phyloP scores from a whole-genome alignment of 768 basidiomycete genomes.

The Russula compacta region DNA sequence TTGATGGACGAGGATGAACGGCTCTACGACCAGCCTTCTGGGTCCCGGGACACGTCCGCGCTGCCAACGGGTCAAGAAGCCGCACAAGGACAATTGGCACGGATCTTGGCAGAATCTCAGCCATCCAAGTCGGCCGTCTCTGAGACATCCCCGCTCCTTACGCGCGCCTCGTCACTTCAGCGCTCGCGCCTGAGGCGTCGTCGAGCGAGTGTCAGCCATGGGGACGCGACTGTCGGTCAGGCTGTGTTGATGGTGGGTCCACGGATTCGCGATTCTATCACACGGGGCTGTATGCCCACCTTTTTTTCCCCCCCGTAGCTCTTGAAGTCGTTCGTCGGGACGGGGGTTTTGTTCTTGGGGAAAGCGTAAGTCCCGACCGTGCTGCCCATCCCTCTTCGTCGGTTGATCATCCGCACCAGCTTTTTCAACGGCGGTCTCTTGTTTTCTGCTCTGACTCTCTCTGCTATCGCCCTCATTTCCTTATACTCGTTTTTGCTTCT shows the following conservation, averaged over 20 bases:
- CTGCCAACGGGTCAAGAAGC: not conserved
- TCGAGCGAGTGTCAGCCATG: slow-evolving; percentile 51
- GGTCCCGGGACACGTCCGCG: not conserved
- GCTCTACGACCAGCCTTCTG: slow-evolving; percentile 9
- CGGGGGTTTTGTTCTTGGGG: slow-evolving; percentile 91
- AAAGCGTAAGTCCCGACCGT: slow-evolving; percentile 57
- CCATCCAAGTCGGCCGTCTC: slow-evolving; percentile 12
- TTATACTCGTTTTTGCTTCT: slow-evolving; percentile 91
- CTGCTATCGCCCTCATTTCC: slow-evolving; percentile 77
- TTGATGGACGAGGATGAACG: slow-evolving; percentile 26
- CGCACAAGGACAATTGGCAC: slow-evolving; percentile 4
- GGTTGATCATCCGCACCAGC: slow-evolving; percentile 30
- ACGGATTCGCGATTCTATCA: not conserved
- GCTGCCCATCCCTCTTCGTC: not conserved
- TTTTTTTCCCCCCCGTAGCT: slow-evolving; percentile 38
- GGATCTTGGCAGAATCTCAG: slow-evolving; percentile 4
- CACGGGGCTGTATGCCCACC: not conserved
- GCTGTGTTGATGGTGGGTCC: slow-evolving; percentile 81
- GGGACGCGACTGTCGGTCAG: slow-evolving; percentile 85
- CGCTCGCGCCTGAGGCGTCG: slow-evolving; percentile 49
- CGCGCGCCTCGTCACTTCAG: slow-evolving; percentile 28
- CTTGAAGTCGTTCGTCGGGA: slow-evolving; percentile 90
- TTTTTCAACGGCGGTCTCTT: slow-evolving; percentile 94
- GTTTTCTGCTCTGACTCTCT: slow-evolving; percentile 73
- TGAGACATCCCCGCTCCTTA: slow-evolving; percentile 54